Base-by-base conservation (phyloP, 1,284 basidiomycete species). In the Melampsora abietis-canadensis region DNA sequence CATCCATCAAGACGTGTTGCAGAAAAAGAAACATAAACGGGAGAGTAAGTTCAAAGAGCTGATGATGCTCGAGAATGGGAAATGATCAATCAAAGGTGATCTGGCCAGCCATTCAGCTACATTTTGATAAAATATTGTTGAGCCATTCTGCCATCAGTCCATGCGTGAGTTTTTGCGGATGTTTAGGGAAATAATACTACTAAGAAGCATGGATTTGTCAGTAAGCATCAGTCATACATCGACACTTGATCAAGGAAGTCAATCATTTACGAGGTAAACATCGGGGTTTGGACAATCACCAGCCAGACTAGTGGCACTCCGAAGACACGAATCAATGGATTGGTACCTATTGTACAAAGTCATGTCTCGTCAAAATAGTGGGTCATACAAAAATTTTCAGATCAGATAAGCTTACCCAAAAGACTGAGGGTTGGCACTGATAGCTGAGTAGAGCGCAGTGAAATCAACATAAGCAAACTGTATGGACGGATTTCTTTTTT, bases 391-490 rank as follows among this genome's bases (percentile, higher is more conserved):
- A 17, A 12, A n/a, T 27, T 6, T 14, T 12, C 24, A 2, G 8
- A 34, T 3, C 34, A 14, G 47, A 59, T 10, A 17, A 0, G 10
- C 66, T 68, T 37, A 68, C 66, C 66, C 54, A 37, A 68, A 68
- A 12, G 51, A 59, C 19, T 40, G 21, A 21, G 54, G 66, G n/a
- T 68, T 40, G 34, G n/a, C 27, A 7, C 10, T 21, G 44, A 68
- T 68, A 12, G 66, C 66, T 4, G 27, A 17, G 31, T 57, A 68
- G 31, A 68, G 51, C n/a, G 66, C 15, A 12, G 40, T 57, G 12
- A 68, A 54, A n/a, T 68, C 66, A 10, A 68, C 54, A 27, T 57
- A 68, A 24, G 51, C 54, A 34, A 68, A 59, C 31, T 68, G 34
- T n/a, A 68, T 59, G 31, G 8, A 12, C n/a, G 51, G 51, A 19